Percentiles rank a stretch among this genome's conserved stretches.
Conservation (phyloP, 1,139 yeast genomes). For the Scheffersomyces insectosa region DNA sequence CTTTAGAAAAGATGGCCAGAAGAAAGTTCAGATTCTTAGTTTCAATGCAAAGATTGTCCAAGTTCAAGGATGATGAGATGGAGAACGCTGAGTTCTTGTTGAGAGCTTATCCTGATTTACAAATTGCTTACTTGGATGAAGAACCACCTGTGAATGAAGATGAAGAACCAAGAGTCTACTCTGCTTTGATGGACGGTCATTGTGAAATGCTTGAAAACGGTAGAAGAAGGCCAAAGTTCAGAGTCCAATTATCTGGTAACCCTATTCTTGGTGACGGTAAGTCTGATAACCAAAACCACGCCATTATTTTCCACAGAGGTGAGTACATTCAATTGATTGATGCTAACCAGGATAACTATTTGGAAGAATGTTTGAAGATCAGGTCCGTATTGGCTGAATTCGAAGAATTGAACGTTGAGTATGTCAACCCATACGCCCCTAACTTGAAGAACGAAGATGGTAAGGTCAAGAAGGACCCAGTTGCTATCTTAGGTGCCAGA, state of each 20-base stretch:
- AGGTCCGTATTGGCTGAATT: conserved; percentile 97
- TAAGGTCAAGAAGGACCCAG: conserved; percentile 62
- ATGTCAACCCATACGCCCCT: conserved; percentile 77
- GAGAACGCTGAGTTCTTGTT: conserved; percentile 97
- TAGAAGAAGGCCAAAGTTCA: conserved; percentile 96
- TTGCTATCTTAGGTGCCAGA: conserved; percentile 98
- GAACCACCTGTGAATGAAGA: conserved; percentile 88
- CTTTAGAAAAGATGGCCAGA: conserved; percentile 98
- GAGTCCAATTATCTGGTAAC: conserved; percentile 97
- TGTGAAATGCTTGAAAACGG: conserved; percentile 98
- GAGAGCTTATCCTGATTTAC: conserved; percentile 98
- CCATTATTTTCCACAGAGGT: conserved; percentile 96
- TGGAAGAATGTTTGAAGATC: conserved; percentile 97
- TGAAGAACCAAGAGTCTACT: conserved; percentile 95
- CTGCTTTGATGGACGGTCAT: conserved; percentile 97
- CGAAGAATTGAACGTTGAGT: conserved; percentile 90
- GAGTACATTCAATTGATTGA: conserved; percentile 96
- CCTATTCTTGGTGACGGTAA: conserved; percentile 99
- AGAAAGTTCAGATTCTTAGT: conserved; percentile 97
- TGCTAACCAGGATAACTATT: conserved; percentile 97
- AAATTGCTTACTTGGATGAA: conserved; percentile 97
- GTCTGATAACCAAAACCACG: conserved; percentile 98
- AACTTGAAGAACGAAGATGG: conserved; percentile 46
- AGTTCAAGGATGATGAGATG: conserved; percentile 95
- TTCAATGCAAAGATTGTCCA: conserved; percentile 97